Evolutionary conservation across 192 early-diverging fungal species (phyloP), one percentile per base, ranked within the genome.

Genomic region (Mortierella alpina): DNA sequence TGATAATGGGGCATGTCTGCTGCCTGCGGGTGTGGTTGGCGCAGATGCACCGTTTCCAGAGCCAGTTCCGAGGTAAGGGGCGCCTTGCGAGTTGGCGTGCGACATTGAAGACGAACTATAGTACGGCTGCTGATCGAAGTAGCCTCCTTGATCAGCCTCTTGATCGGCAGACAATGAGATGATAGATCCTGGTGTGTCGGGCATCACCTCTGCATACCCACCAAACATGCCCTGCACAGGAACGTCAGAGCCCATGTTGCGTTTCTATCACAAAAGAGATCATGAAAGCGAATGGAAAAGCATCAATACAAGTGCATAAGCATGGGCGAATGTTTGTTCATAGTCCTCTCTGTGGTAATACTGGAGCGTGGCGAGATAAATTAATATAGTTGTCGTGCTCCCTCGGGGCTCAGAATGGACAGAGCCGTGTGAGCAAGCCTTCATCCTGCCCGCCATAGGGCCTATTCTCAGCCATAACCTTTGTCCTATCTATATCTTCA

Each of bases 201-300:
- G 59, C 12, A 23, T 52, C n/a, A 50, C 52, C 6, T 10, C n/a
- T 51, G 70, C 75, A 6, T 62, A 53, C 60, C 50, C 70, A 31
- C 63, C 62, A 73, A 59, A 66, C 45, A 53, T 4, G 18, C 69
- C 69, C 31, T 66, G 69, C 20, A 58, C 59, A n/a, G 68, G 22
- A 44, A 22, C 45, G 17, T 80, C 77, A 22, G 70, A 80, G 68
- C 65, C 77, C 60, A 72, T 10, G 56, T 80, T 67, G 51, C 77
- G 77, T 80, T 72, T 80, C 77, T 80, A 64, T 31, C 31, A 31
- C 31, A 53, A 51, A 13, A 67, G 17, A 45, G 64, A 49, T 55
- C 48, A 63, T 23, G 41, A 40, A 53, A 31, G 48, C 23, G 15
- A 48, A 66, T 41, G 22, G 55, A 18, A 47, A 45, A 41, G n/a